Conservation (phyloP, 225 moss, liverwort and hornwort species). For the Bryoerythrophyllum caledonicum region DNA sequence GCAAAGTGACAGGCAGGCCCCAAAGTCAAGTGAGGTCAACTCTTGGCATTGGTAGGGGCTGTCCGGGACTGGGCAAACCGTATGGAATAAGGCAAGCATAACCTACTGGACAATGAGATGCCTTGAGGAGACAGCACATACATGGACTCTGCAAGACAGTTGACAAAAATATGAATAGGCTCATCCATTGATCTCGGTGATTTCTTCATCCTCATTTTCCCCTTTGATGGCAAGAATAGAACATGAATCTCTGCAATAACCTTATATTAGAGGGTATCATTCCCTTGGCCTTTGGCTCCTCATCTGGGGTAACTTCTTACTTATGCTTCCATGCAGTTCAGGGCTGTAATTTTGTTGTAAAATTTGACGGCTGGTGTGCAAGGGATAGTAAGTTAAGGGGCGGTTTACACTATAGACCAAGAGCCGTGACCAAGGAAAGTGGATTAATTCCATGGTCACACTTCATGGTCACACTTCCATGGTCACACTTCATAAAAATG, state of each 20-base stretch:
- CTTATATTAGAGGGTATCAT: background rate
- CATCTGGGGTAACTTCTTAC: background rate
- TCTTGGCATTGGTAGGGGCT: background rate
- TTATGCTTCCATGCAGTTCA: background rate
- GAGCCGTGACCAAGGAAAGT: no score
- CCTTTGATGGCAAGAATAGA: background rate
- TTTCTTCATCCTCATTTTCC: background rate
- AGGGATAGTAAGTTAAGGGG: no score
- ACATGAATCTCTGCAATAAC: background rate
- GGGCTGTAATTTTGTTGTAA: background rate
- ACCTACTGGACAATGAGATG: background rate
- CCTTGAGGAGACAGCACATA: constrained; percentile 1
- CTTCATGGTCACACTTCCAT: no score
- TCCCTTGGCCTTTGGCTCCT: constrained; percentile 3
- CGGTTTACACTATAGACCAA: no score
- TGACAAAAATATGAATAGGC: no score
- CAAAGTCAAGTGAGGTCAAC: background rate
- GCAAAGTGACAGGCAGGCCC: background rate
- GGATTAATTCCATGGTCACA: no score
- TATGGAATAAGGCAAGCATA: background rate
- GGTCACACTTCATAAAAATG: no score
- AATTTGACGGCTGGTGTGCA: no score
- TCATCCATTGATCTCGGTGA: background rate
- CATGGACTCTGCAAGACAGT: background rate
- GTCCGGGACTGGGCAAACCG: background rate